Evolutionary conservation across 495 filamentous ascomycete genomes (phyloP).

Genomic region (Tetracladium setigerum): DNA sequence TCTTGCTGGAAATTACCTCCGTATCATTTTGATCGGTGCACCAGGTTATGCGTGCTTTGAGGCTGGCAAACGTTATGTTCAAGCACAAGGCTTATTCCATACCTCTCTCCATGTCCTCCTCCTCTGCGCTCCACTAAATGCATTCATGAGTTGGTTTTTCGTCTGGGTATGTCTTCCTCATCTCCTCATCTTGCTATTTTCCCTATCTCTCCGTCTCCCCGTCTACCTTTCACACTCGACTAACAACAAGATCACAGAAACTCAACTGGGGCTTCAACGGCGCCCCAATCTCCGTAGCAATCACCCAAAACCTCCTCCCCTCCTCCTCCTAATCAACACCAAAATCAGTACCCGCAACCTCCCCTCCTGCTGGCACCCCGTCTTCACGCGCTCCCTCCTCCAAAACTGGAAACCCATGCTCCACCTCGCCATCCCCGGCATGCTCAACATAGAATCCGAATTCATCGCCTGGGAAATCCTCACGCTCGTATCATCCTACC

Average conservation of each 20-base stretch:
- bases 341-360: slow-evolving; percentile 61
- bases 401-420: slow-evolving; percentile 83
- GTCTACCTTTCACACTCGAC: too few species aligned
- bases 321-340: slow-evolving; percentile 65
- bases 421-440: slow-evolving; percentile 70
- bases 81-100: slow-evolving; percentile 60
- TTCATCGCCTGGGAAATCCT: slow-evolving; percentile 74
- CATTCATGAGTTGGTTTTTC: slow-evolving; percentile 54
- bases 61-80: slow-evolving; percentile 58
- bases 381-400: slow-evolving; percentile 57
- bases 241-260: slow-evolving; percentile 25
- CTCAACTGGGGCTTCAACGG: slow-evolving; percentile 71
- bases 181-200: too few species aligned
- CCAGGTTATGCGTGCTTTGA: slow-evolving; percentile 62
- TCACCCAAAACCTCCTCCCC: slow-evolving; percentile 68
- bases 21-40: slow-evolving; percentile 51
- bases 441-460: slow-evolving; percentile 86
- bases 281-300: slow-evolving; percentile 70
- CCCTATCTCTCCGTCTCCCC: not conserved
- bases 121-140: slow-evolving; percentile 56
- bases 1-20: slow-evolving; percentile 56
- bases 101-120: slow-evolving; percentile 56
- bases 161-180: slow-evolving; percentile 47
- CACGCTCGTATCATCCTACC: slow-evolving; percentile 59
- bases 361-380: slow-evolving; percentile 69